Base-by-base conservation (phyloP, 139 green algal genomes). In the Deuterostichococcus epilithicus region DNA sequence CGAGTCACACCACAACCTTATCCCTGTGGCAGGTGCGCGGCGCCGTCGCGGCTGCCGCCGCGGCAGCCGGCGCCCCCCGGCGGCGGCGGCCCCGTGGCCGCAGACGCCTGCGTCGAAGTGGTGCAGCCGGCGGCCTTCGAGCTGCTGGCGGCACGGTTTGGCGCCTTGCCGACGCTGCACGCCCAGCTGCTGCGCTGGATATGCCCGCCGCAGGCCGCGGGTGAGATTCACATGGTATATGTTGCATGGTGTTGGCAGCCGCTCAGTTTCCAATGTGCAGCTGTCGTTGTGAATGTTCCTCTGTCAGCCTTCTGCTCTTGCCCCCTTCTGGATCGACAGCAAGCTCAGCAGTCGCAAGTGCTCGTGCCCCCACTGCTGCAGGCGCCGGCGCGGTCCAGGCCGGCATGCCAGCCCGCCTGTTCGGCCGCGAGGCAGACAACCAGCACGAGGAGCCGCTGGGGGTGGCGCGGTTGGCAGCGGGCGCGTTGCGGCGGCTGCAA, bases 361-460 rank as follows among this genome's bases (percentile, higher is more conserved):
- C 18, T 30, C 36, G 3, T 75, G 18, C 36, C 6, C n/a, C 68
- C 25, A 26, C 34, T 15, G 68, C 68, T 15, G 68, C 35, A 26
- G 34, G 8, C 33, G 15, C 63, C 28, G 8, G 10, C 63, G 63
- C 28, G 63, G 18, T 35, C 18, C n/a, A n/a, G n/a, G n/a, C n/a
- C n/a, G 28, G 28, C 28, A 8, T 38, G 63, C 28, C 22, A 22
- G n/a, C n/a, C n/a, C 63, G 38, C 20, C 79, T 97, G 35, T 97
- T 97, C 80, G 93, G 97, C 63, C 87, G 85, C 20, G 93, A 97
- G 82, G 42, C 78, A 3, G 93, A 97, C 76, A 97, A 97, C 81
- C 88, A 92, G 18, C 92, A 97, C 68, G 83, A 92, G 74, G 93
- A 97, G 81, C 81, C 85, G 32, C 65, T 95, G 71, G 80, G 94